Evolutionary conservation across 1,284 basidiomycete genomes (phyloP), one percentile per base, ranked within the genome.

Genomic region (Exobasidium cylindrosporum): DNA sequence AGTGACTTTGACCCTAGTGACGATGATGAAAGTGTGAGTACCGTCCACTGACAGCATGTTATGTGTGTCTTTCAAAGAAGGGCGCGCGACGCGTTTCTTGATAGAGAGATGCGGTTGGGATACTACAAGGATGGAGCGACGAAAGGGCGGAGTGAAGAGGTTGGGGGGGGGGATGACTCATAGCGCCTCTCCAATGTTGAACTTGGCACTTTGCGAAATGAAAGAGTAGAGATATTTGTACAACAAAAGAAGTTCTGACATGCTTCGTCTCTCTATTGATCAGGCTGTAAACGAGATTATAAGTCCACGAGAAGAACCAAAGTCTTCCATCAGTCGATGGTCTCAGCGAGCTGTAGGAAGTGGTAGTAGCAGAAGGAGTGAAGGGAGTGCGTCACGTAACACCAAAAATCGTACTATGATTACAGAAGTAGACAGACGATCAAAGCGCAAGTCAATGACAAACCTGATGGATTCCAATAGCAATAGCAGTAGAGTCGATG

Each of bases 11-110:
- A 50, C 47, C 47, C 47, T 7, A 50, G 47, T 21, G 47, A 50
- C 24, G 47, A 50, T 31, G 47, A 50, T 31, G 47, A 50, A 50
- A 50, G 47, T 50, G 47, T 50, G 47, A 50, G 47, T 50, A 24
- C 29, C 47, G 35, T 10, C 7, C 7, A 17, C 17, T 40, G 35
- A 40, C n/a, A n/a, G n/a, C n/a, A n/a, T n/a, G n/a, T n/a, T n/a
- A n/a, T n/a, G n/a, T n/a, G n/a, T n/a, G n/a, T n/a, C n/a, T n/a
- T n/a, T n/a, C n/a, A n/a, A n/a, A n/a, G 10, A 17, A 40, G 35
- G 35, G 17, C 10, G 35, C 35, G 35, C 35, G 35, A 40, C 35
- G 35, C 35, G 35, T 40, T 40, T 40, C n/a, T n/a, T n/a, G n/a
- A n/a, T n/a, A n/a, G 35, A 17, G 17, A 40, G 35, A 7, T 40